Percentiles rank a stretch among this genome's conserved stretches.
Evolutionary conservation across 2,329 filamentous ascomycete genomes (phyloP).

Genomic region (Penicillium brevicompactum): DNA sequence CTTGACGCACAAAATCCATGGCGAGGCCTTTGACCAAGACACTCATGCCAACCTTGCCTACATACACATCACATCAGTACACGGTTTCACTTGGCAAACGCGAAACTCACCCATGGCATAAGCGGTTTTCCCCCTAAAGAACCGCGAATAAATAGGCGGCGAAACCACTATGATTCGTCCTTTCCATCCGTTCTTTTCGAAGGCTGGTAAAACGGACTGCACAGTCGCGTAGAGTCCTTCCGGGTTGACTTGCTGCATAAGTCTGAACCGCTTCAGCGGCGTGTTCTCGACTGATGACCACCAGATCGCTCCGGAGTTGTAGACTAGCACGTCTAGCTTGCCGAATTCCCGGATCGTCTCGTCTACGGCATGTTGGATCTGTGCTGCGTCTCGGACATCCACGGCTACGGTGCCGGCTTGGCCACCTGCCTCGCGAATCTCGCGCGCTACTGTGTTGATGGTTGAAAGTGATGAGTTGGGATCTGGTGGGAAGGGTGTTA

Average conservation of each 20-base stretch:
- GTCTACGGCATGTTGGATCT: slow-evolving; percentile 62
- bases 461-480: slow-evolving; percentile 75
- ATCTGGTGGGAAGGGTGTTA: slow-evolving; percentile 68
- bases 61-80: neutral
- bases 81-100: neutral
- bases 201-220: slow-evolving; percentile 69
- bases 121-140: slow-evolving; percentile 82
- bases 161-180: slow-evolving; percentile 76
- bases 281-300: slow-evolving; percentile 76
- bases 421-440: slow-evolving; percentile 68
- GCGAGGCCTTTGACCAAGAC: slow-evolving; percentile 78
- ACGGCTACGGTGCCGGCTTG: slow-evolving; percentile 67
- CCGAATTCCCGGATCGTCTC: slow-evolving; percentile 61
- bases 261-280: slow-evolving; percentile 72
- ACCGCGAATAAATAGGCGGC: slow-evolving; percentile 82
- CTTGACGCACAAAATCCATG: slow-evolving; percentile 76
- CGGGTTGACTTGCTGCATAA: slow-evolving; percentile 74
- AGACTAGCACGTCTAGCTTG: slow-evolving; percentile 72
- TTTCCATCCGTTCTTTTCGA: slow-evolving; percentile 55
- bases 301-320: slow-evolving; percentile 86
- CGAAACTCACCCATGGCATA: slow-evolving; percentile 64
- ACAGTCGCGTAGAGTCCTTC: slow-evolving; percentile 75
- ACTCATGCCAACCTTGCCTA: slow-evolving; percentile 77
- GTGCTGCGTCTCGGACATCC: slow-evolving; percentile 67
- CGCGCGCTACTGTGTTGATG: slow-evolving; percentile 76